Base-by-base conservation (phyloP, 805 yeast genomes). In the Candida parachauliodes region DNA sequence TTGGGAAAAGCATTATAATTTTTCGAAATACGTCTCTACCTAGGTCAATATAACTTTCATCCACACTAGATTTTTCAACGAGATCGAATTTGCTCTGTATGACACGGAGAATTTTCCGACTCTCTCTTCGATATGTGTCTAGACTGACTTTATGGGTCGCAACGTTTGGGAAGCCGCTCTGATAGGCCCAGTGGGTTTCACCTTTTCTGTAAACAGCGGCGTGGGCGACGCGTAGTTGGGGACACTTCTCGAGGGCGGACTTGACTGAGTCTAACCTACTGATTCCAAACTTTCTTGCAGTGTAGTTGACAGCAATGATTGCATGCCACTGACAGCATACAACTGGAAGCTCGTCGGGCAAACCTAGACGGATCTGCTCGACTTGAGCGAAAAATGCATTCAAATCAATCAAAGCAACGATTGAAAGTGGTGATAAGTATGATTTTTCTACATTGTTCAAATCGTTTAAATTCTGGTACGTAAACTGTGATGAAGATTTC, bases 351-450 rank as follows among this genome's bases (percentile, higher is more conserved):
- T 79, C 76, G 2, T 64, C 65, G 1, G 79, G 59, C 11, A 83
- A 60, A 0, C 82, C 82, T 12, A 87, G 68, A 28, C 96, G 62
- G 5, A 86, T 65, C 47, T 83, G 91, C 51, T 93, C 97, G 21
- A 83, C 93, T 54, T 93, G 98, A 0, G 98, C 96, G 60, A 85
- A 93, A 58, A 89, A 93, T 9, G 98, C 97, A 62, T 93, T 95
- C 50, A 88, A 75, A 60, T 93, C 98, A 17, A 93, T 74, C 50
- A 88, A 94, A 6, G 83, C 88, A 26, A 93, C 75, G 17, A 84
- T 83, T 0, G 96, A 70, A 8, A 91, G 63, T 2, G 91, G 87
- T 43, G 88, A 80, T 5, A 52, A 49, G 54, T 75, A 80, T 2
- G 93, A 65, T 9, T 59, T 65, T 2, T 51, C 46, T 1, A 65